phyloP scores from a whole-genome alignment of 2,329 filamentous ascomycete species.

The Thermochaetoides dissita region DNA sequence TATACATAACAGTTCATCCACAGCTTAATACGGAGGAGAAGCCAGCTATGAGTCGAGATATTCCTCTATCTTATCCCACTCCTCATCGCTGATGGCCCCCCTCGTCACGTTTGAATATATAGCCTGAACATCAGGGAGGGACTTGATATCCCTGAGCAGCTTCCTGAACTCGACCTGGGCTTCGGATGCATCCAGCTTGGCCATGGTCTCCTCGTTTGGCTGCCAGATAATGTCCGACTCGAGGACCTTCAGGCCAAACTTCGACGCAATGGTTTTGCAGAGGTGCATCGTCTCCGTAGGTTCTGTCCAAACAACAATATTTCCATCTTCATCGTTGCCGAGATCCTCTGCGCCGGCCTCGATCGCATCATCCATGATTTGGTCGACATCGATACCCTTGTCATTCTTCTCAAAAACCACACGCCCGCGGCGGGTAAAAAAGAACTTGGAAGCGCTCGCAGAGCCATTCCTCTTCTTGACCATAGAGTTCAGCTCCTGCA shows the following conservation, averaged over 20 bases:
- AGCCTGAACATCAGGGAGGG: slow-evolving; percentile 61
- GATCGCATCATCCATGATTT: slow-evolving; percentile 67
- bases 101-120: slow-evolving; percentile 59
- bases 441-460: slow-evolving; percentile 61
- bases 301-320: slow-evolving; percentile 57
- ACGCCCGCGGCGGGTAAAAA: slow-evolving; percentile 71
- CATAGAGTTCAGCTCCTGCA: slow-evolving; percentile 57
- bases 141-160: slow-evolving; percentile 40
- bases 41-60: slow-evolving; percentile 30
- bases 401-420: slow-evolving; percentile 52
- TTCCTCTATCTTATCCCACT: slow-evolving; percentile 39
- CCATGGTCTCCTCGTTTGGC: slow-evolving; percentile 65
- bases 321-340: slow-evolving; percentile 51
- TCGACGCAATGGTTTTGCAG: slow-evolving; percentile 47
- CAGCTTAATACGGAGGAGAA: too few relatives aligned
- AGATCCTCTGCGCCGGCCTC: slow-evolving; percentile 73
- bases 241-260: slow-evolving; percentile 52
- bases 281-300: slow-evolving; percentile 50
- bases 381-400: slow-evolving; percentile 44
- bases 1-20: slow-evolving; percentile 2
- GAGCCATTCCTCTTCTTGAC: slow-evolving; percentile 61
- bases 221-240: slow-evolving; percentile 75
- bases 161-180: slow-evolving; percentile 42
- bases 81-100: slow-evolving; percentile 36
- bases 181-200: slow-evolving; percentile 44